Percentiles rank a stretch among this genome's conserved stretches.
Evolutionary conservation across 148 eudicot species (phyloP).

Genomic region (Vaccinium corymbosum): DNA sequence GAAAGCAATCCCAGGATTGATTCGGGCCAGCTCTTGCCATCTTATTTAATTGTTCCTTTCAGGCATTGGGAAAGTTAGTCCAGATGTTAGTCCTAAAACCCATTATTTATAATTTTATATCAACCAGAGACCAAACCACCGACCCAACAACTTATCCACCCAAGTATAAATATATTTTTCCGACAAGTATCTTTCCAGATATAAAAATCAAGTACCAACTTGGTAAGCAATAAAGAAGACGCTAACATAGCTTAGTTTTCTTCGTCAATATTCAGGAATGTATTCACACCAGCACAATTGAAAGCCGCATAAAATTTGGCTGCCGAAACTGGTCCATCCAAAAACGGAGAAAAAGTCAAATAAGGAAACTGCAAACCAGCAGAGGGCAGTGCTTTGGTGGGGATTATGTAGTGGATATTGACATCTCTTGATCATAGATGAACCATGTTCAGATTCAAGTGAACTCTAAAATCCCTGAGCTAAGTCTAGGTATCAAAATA

Average conservation of each 20-base stretch:
- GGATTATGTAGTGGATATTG: neutral
- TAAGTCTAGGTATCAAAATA: neutral
- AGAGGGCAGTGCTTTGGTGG: neutral
- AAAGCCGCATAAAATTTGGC: neutral
- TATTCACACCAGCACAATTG: neutral
- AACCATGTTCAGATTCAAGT: constrained; percentile 1
- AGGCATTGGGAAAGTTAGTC: neutral
- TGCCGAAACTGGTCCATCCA: constrained; percentile 1
- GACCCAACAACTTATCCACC: neutral
- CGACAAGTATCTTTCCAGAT: neutral
- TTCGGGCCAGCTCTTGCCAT: neutral
- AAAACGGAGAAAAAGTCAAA: neutral
- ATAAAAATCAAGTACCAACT: neutral
- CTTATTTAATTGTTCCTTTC: neutral
- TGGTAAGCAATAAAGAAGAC: neutral
- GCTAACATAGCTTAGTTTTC: neutral
- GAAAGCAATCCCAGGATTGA: neutral
- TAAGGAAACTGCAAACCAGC: neutral
- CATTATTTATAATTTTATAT: neutral
- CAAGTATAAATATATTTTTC: neutral
- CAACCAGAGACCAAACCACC: neutral
- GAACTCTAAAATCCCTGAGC: neutral
- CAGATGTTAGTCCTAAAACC: neutral
- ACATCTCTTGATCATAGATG: constrained; percentile 2
- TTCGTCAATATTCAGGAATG: neutral